Evolutionary conservation across 179 eudicot genomes (phyloP), one percentile per base, ranked within the genome.

Genomic region (Gypsophila paniculata): DNA sequence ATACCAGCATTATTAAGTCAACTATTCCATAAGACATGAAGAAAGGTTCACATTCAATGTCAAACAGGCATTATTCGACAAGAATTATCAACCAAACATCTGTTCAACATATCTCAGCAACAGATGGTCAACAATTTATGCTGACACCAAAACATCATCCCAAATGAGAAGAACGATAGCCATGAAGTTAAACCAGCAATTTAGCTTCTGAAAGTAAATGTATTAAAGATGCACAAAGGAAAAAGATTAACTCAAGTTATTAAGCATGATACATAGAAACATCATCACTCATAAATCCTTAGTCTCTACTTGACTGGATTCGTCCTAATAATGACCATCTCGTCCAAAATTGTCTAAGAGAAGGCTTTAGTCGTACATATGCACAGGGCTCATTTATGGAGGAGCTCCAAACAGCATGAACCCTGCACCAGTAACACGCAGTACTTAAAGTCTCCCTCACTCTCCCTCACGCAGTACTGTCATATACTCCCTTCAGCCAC

Each of bases 1-100:
- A 32, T n/a, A 57, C 59, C 8, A 73, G 74, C n/a, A n/a, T n/a
- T 54, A 63, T 38, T 42, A 49, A 69, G 58, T 52, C 69, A 58
- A 6, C 61, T 55, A 44, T 38, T 53, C 6, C 18, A 81, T 38
- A 29, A 62, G 53, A 55, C 38, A 42, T 3, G 22, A 26, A 18
- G 46, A 42, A 13, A 11, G 3, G 12, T 44, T 34, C 11, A 46
- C 17, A 15, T 19, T 54, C 23, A 34, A 39, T 42, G 12, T 68
- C 14, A 54, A 17, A 18, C 26, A 23, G 44, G 26, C 19, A 18
- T 6, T 4, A 53, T 53, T 22, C 5, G 0, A 10, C 13, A 57
- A 19, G 61, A 57, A 19, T 22, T 19, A 21, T 57, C 7, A 13
- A 57, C 29, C 46, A 42, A 42, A 42, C 46, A 42, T 42, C 3